Base-by-base conservation (phyloP, 192 early-diverging fungal species). In the Podila verticillata region DNA sequence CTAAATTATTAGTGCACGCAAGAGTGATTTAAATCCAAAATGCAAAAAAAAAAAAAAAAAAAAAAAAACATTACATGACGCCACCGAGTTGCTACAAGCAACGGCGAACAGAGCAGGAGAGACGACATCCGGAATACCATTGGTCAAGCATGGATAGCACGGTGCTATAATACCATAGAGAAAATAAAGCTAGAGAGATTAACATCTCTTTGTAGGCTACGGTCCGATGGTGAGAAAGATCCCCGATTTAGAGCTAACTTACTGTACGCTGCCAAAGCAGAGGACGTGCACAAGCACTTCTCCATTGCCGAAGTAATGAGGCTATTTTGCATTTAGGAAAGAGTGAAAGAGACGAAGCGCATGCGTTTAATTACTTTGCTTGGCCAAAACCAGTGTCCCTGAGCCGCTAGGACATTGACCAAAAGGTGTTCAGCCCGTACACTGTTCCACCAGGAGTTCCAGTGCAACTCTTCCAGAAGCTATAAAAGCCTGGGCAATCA, bases 311-410 rank as follows among this genome's bases (percentile, higher is more conserved):
- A 0, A 13, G 57, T 59, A 3, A 59, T 3, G 30, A 22, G 26
- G 10, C 57, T 59, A 29, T n/a, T 59, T 59, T 59, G 24, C 28
- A 59, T 31, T 59, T 17, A 59, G 24, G 57, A 59, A 59, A 59
- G 57, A 24, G 15, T n/a, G 0, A 59, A 24, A 29, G 10, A 59
- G 57, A 8, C 30, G 57, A 24, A 19, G 28, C 8, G 28, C 15
- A 59, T 29, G 13, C 30, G 30, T 0, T 59, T 59, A 24, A 29
- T 13, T 59, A 5, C 57, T 29, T 17, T 59, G 24, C 12, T 30
- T 30, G n/a, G 30, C 28, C 30, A 59, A 58, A 59, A 59, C n/a
- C 26, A 29, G 30, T 22, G 57, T 59, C 57, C 57, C 28, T 59
- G 57, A 31, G 57, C 57, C 28, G 24, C 0, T 4, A 59, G 57